Base-by-base conservation (phyloP, 148 eudicot genomes). In the Cornus controversa region DNA sequence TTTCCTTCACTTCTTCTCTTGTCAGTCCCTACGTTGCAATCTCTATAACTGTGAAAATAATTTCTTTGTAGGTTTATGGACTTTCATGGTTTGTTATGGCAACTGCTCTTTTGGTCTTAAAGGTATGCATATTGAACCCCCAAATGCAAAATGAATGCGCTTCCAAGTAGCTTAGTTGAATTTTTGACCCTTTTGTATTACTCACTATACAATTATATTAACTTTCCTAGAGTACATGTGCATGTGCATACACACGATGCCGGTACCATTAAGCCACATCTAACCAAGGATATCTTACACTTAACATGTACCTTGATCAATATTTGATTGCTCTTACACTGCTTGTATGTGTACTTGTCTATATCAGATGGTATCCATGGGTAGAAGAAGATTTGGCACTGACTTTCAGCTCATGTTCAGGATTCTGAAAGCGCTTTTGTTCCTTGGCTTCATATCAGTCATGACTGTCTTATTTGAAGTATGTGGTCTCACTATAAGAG, bases 341-440 rank as follows among this genome's bases (percentile, higher is more conserved):
- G 75, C 73, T 78, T 66, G n/a, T 79, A 5, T 57, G 73, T 72
- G 67, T 78, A 78, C 77, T 60, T 76, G 31, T 66, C 70, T 76
- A 71, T 79, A 67, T 66, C 90, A 96, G 99, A 82, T 96, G 94
- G 91, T 96, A 69, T 96, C 99, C 4, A 90, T 96, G 94, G 99
- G 97, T 28, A 93, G 97, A 86, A 85, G 99, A 76, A 90, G 90
- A 79, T 96, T 96, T 78, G 91, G 95, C 15, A 93, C 98, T 23
- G 99, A 96, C 77, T 96, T 96, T 80, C 98, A 96, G 94, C 98
- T 96, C 16, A 96, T 93, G 98, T 96, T 96, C 83, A 88, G 99
- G 86, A 91, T 96, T 79, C 91, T 96, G 50, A 96, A 96, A 86
- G 98, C 94, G 36, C 99, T 93, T 75, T 81, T 96, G 79, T 93